These are phyloP conservation scores for Tylopilus orsonianus DNA, from an alignment of 1,284 basidiomycete species.

Conservation along the genomic window DNA sequence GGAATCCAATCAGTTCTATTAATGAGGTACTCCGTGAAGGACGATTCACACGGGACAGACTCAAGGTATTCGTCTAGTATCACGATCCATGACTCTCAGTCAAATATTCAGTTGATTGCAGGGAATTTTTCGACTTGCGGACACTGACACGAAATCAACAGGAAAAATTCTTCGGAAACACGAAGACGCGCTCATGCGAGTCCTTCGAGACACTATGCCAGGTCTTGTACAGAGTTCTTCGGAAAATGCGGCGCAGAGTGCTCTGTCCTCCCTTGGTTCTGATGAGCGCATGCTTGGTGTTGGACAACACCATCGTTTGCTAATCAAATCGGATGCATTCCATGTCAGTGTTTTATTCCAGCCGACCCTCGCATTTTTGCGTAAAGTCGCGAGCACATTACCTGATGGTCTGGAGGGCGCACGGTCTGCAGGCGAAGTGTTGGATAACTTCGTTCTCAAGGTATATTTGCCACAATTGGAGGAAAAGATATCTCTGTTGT, in stretches of 20 bases:
- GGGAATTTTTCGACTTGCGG: slow-evolving; percentile 88
- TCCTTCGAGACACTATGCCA: slow-evolving; percentile 89
- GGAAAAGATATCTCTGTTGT: slow-evolving; percentile 88
- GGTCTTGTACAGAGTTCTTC: slow-evolving; percentile 79
- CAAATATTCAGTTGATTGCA: slow-evolving; percentile 33
- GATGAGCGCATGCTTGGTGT: slow-evolving; percentile 73
- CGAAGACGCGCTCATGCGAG: slow-evolving; percentile 84
- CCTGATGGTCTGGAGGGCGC: slow-evolving; percentile 75
- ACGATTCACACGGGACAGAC: slow-evolving; percentile 71
- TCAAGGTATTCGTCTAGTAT: slow-evolving; percentile 55
- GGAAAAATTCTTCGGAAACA: slow-evolving; percentile 70
- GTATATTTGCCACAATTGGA: slow-evolving; percentile 95
- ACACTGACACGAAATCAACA: slow-evolving; percentile 77
- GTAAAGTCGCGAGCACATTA: slow-evolving; percentile 68
- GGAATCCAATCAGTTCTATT: slow-evolving; percentile 89
- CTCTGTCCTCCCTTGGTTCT: slow-evolving; percentile 55
- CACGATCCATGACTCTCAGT: not conserved
- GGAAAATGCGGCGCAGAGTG: slow-evolving; percentile 62
- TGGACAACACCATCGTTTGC: slow-evolving; percentile 79
- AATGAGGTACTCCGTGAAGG: slow-evolving; percentile 93
- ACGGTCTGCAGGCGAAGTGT: slow-evolving; percentile 68
- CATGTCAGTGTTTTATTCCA: slow-evolving; percentile 94
- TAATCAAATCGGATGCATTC: slow-evolving; percentile 92
- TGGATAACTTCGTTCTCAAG: slow-evolving; percentile 94
- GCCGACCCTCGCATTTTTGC: slow-evolving; percentile 86